These are phyloP conservation scores for Sporopachydermia lactativora DNA, from an alignment of 805 yeast species.

Conservation along the genomic window DNA sequence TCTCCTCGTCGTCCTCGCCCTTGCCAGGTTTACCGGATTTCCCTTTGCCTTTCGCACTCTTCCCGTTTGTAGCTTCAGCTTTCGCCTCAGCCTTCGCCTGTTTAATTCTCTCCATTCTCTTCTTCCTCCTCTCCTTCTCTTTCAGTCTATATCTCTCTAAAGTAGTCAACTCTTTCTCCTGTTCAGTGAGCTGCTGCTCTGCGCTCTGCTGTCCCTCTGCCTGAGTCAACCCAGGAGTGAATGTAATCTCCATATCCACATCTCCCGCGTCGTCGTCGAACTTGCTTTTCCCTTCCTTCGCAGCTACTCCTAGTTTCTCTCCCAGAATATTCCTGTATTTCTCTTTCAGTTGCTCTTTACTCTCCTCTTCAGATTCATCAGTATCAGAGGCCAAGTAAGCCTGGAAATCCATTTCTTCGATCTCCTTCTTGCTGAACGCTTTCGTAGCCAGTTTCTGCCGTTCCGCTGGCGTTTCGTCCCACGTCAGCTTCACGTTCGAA, in stretches of 20 bases:
- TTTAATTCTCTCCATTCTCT: constrained; percentile 44
- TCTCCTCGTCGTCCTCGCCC: constrained; percentile 19
- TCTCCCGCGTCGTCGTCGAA: constrained; percentile 35
- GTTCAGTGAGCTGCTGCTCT: constrained; percentile 17
- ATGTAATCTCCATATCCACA: constrained; percentile 87
- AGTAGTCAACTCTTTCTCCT: constrained; percentile 49
- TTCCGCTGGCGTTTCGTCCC: constrained; percentile 98
- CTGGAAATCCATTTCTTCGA: constrained; percentile 81
- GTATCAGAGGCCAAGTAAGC: constrained; percentile 81
- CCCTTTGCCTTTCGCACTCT: constrained; percentile 11
- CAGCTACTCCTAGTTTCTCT: constrained; percentile 25
- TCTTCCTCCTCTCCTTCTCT: constrained; percentile 84
- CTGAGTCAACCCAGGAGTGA: constrained; percentile 70
- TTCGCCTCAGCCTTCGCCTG: constrained; percentile 20
- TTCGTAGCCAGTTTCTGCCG: constrained; percentile 61
- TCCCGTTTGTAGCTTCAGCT: constrained; percentile 16
- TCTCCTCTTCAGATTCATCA: constrained; percentile 38
- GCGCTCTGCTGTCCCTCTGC: constrained; percentile 18
- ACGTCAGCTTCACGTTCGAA: constrained; percentile 88
- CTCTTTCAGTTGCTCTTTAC: constrained; percentile 24
- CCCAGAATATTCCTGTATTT: constrained; percentile 35
- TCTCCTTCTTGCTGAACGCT: constrained; percentile 77
- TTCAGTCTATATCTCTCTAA: constrained; percentile 71
- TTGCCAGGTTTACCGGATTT: constrained; percentile 10
- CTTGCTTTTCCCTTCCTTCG: constrained; percentile 22